Conservation (phyloP, 495 filamentous ascomycete species). For the Cetradonia linearis region DNA sequence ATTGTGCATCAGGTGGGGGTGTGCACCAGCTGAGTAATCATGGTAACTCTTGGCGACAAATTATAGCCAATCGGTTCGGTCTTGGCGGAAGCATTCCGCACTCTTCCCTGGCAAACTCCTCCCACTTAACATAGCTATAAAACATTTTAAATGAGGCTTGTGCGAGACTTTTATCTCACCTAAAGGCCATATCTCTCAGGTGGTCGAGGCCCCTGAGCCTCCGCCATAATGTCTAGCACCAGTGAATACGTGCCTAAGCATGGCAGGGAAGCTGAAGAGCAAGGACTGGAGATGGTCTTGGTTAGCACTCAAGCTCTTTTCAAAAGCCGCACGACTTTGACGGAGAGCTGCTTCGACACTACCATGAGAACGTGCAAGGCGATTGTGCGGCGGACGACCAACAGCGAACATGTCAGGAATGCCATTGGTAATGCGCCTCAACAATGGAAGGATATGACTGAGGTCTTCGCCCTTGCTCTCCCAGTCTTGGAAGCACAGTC, state of each 20-base stretch:
- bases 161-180: not conserved
- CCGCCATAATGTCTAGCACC: not conserved
- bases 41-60: no score
- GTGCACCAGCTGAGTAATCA: no score
- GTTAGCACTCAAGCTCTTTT: conserved; percentile 48
- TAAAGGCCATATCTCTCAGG: not conserved
- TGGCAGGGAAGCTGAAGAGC: conserved; percentile 37
- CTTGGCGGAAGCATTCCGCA: not conserved
- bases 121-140: not conserved
- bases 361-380: conserved; percentile 31
- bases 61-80: no score
- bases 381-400: conserved; percentile 42
- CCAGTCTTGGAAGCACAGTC: conserved; percentile 54
- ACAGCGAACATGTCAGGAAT: conserved; percentile 48
- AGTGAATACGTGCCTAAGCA: not conserved
- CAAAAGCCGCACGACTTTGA: conserved; percentile 33
- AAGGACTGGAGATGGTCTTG: conserved; percentile 42
- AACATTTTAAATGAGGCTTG: not conserved
- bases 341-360: conserved; percentile 36
- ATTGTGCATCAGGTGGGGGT: no score
- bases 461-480: conserved; percentile 49
- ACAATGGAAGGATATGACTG: conserved; percentile 60
- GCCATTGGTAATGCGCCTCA: conserved; percentile 45
- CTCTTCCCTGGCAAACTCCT: not conserved
- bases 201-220: not conserved